Evolutionary conservation across 1,284 basidiomycete species (phyloP).

Genomic region (Ganoderma resinaceum): DNA sequence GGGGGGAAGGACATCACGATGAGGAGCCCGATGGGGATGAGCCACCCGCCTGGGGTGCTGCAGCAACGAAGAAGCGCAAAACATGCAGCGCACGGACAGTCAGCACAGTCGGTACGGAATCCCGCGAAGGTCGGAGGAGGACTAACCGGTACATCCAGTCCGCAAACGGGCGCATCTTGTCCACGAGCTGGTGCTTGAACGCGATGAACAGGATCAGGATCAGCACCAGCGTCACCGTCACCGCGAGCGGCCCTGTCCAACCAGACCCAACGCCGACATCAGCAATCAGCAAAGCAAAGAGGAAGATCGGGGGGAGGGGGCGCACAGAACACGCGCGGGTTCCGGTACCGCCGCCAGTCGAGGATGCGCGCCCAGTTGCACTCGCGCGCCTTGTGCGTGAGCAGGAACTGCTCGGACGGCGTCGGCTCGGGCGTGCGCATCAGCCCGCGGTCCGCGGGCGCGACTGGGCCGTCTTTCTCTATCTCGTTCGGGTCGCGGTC

Average conservation of each 20-base stretch:
- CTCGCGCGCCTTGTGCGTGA: slow-evolving; percentile 19
- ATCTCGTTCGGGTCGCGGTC: background rate
- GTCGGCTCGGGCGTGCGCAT: slow-evolving; percentile 49
- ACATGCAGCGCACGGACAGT: background rate
- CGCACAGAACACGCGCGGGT: slow-evolving; percentile 13
- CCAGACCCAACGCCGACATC: background rate
- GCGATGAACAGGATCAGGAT: slow-evolving; percentile 48
- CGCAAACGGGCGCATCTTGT: slow-evolving; percentile 59
- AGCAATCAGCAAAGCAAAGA: background rate
- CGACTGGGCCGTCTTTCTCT: slow-evolving; percentile 15
- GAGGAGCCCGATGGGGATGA: slow-evolving; percentile 82
- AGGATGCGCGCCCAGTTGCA: slow-evolving; percentile 12
- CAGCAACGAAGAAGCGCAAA: background rate
- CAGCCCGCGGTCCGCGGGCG: slow-evolving; percentile 23
- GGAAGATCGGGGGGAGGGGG: too few relatives aligned
- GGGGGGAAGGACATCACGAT: slow-evolving; percentile 83
- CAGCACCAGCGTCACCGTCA: slow-evolving; percentile 32
- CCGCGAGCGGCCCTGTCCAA: background rate
- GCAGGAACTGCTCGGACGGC: slow-evolving; percentile 24
- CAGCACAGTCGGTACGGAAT: background rate
- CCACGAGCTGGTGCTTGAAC: slow-evolving; percentile 62
- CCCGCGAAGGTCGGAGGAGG: background rate
- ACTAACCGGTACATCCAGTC: slow-evolving; percentile 55
- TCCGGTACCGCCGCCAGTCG: slow-evolving; percentile 16
- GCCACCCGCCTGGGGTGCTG: slow-evolving; percentile 63